Evolutionary conservation across 2,329 filamentous ascomycete genomes (phyloP), one percentile per base, ranked within the genome.

Genomic region (Cercospora nicotianae): DNA sequence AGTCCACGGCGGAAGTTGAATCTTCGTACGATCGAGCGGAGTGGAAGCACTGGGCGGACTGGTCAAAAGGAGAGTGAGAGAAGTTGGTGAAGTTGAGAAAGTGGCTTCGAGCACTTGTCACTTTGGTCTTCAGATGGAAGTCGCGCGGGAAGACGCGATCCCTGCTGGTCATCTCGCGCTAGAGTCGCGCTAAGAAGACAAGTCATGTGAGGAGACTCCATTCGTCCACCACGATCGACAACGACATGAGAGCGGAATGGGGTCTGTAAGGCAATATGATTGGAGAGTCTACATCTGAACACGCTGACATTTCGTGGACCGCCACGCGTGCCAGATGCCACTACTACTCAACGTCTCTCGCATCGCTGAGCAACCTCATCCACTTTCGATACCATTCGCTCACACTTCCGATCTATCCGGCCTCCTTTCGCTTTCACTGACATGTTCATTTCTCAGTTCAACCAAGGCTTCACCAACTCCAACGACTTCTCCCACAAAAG

Each of bases 401-500:
- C 23, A 26, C 23, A 26, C 23, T 26, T 26, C 4, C 23, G 23
- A 26, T 26, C 23, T 26, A 26, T 26, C 23, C 23, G 23, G 23
- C 2, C 23, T 26, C 23, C 4, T 26, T 26, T 26, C 23, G 23
- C 23, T 3, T 26, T 4, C 23, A 26, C 23, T 26, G 23, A 26
- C 23, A 31, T 7, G 30, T 31, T 5, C 30, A 31, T 0, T 3
- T 1, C 33, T 55, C 48, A 55, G 16, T 55, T 55, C 48, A 55
- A n/a, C 18, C 9, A 55, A 28, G 48, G 23, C 3, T 55, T 16
- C 5, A 28, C 23, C 23, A 61, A 18, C 10, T 51, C 60, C 26
- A 62, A 8, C 13, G 23, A 30, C 9, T 48, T 48, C 30, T 75
- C 77, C 82, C 83, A 85, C 31, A 85, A 70, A 70, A 70, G 77